Evolutionary conservation across 805 yeast genomes (phyloP), one percentile per base, ranked within the genome.

Genomic region (Metschnikowia dekortorum): DNA sequence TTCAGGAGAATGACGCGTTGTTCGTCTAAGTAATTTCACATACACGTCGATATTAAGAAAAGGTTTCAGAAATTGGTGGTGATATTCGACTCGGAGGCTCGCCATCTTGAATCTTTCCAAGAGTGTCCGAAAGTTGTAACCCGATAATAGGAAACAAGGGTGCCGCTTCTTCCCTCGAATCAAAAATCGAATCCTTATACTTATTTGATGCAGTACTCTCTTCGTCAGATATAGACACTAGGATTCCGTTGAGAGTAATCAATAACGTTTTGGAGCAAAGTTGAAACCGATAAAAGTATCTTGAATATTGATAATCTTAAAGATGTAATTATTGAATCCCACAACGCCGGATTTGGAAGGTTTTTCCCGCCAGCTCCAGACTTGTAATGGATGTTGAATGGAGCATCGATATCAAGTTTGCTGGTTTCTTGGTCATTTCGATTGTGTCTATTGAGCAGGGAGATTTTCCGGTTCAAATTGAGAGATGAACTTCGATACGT

Each of bases 191-290:
- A 51, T 79, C 76, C 6, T 67, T 65, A 54, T 82, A 82, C 2
- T 84, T 36, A 30, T 53, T 53, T 6, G 54, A 46, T 2, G 57
- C 37, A 6, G 44, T 40, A 29, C 55, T 37, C 8, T 59, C 61
- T 18, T 49, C 49, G 32, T 50, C 54, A 13, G 44, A 22, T 13
- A 59, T 54, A 4, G 53, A 41, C 38, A 59, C 58, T 16, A 55
- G 38, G 3, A 87, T 75, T 1, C 97, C 97, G 66, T 91, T 90
- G 63, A 87, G 84, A 0, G 97, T 90, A 55, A 81, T 81, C 59
- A 90, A 91, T 2, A 89, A 75, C 0, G 82, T 68, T 39, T 80
- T 76, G 38, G 79, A 80, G 78, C 71, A 58, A 80, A 85, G 68
- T 90, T 85, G 26, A 89, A 75, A 4, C 97, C 97, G 66, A n/a